phyloP scores from a whole-genome alignment of 371 early-diverging fungal genomes.

The Actinomortierella wolfii region DNA sequence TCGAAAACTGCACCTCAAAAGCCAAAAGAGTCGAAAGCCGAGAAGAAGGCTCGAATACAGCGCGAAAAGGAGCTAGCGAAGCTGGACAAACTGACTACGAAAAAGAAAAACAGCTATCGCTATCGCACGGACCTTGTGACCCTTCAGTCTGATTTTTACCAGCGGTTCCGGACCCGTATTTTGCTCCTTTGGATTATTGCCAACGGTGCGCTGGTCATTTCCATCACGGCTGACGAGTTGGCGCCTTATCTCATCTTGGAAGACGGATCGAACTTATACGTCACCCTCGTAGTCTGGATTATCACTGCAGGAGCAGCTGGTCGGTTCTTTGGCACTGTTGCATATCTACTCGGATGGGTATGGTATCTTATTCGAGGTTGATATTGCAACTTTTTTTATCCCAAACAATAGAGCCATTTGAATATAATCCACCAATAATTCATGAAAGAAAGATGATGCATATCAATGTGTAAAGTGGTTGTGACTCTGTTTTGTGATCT shows the following conservation, averaged over 20 bases:
- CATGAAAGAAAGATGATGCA: no score
- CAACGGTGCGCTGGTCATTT: constrained; percentile 75
- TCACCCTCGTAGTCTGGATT: constrained; percentile 39
- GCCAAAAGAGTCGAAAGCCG: neutral
- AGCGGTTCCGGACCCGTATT: constrained; percentile 82
- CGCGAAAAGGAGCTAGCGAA: no score
- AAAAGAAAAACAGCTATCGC: constrained; percentile 3
- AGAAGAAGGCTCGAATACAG: neutral
- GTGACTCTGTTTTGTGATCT: no score
- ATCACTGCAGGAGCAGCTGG: constrained; percentile 40
- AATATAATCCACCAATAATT: no score
- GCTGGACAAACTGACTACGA: neutral
- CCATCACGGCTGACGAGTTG: constrained; percentile 49
- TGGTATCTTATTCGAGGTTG: constrained; percentile 23
- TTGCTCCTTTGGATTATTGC: constrained; percentile 84
- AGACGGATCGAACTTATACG: constrained; percentile 43
- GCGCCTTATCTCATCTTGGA: constrained; percentile 30
- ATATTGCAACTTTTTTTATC: neutral
- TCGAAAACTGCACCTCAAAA: constrained; percentile 4
- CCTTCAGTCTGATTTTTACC: constrained; percentile 86
- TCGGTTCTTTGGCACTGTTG: constrained; percentile 37
- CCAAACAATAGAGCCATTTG: no score
- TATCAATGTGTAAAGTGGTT: no score
- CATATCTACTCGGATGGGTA: constrained; percentile 33
- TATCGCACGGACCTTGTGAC: constrained; percentile 68